These are phyloP conservation scores for Pisolithus tinctorius DNA, from an alignment of 768 basidiomycete genomes.

Conservation along the genomic window DNA sequence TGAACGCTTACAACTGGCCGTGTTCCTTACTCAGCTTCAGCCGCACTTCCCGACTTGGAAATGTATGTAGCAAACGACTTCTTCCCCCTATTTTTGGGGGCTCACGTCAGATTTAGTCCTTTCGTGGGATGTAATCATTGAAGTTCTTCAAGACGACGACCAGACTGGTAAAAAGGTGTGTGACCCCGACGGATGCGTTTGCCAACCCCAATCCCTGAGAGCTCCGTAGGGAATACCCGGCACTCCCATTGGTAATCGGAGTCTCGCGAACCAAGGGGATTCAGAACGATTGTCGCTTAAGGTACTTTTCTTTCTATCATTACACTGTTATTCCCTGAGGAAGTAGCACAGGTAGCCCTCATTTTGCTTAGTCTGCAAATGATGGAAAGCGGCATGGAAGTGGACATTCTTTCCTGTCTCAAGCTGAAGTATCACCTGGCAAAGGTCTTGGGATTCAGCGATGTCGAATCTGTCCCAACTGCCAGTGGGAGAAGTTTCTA, in stretches of 20 bases:
- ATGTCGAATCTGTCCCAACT: conserved; percentile 40
- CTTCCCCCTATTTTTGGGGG: neutral
- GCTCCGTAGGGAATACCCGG: too few species aligned
- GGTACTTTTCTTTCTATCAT: neutral
- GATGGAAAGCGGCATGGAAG: conserved; percentile 55
- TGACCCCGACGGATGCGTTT: too few species aligned
- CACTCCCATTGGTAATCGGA: conserved; percentile 2
- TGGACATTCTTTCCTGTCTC: conserved; percentile 46
- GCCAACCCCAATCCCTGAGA: too few species aligned
- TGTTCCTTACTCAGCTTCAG: conserved; percentile 63
- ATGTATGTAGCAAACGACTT: conserved; percentile 45
- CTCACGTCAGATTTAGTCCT: conserved; percentile 37
- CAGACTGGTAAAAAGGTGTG: conserved; percentile 29
- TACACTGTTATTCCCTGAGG: neutral
- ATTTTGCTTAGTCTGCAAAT: conserved; percentile 56
- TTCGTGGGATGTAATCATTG: conserved; percentile 57
- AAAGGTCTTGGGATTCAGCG: conserved; percentile 49
- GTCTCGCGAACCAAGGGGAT: conserved; percentile 4
- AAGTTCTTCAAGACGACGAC: conserved; percentile 50
- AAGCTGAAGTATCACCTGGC: conserved; percentile 50
- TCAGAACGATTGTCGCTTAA: conserved; percentile 31
- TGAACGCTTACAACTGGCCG: conserved; percentile 51
- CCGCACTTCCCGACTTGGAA: conserved; percentile 63
- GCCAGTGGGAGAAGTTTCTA: conserved; percentile 43
- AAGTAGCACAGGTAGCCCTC: conserved; percentile 40